Evolutionary conservation across 345 rosid species (phyloP), one percentile per base, ranked within the genome.

Genomic region (Brassica carinata): DNA sequence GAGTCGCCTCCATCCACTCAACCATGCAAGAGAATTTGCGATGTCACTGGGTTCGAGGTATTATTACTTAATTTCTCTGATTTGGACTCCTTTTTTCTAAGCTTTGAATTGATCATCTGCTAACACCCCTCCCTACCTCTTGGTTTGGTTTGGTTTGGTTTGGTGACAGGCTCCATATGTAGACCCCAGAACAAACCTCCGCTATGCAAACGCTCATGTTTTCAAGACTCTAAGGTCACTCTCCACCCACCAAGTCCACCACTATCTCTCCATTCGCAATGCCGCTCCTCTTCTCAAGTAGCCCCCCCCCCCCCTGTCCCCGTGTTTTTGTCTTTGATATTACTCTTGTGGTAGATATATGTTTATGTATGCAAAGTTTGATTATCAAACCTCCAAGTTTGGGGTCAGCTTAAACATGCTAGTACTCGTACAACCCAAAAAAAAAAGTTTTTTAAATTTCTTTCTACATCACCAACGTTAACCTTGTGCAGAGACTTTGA

Each of bases 21-120:
- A 77, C 98, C 99, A 0, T 71, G 91, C 84, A 89, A 84, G 92
- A 88, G 85, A 83, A 89, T 95, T 45, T 95, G 97, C 71, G 97
- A 91, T 80, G 85, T 95, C 26, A 93, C 99, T 19, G 97, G 99
- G 70, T 95, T 43, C 66, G 94, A 89, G 99, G 98, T 94, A n/a
- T 1, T 23, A 23, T 23, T 23, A 23, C 26, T n/a, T 53, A 53
- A 13, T 53, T 53, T 5, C 17, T 5, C 17, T 53, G 18, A 53
- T 53, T 48, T 34, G 9, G 40, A 34, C 1, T 34, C 7, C 7
- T 34, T 33, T 33, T 33, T 33, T 33, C 5, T 40, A 40, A 8
- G 43, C 13, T 40, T 40, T 40, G 13, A 5, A 5, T 13, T 14
- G 18, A 14, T 51, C 18, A 51, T n/a, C 17, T 45, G 26, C 26